Conservation (phyloP, 1,139 yeast species). For the Geotrichum phurueaensis region DNA sequence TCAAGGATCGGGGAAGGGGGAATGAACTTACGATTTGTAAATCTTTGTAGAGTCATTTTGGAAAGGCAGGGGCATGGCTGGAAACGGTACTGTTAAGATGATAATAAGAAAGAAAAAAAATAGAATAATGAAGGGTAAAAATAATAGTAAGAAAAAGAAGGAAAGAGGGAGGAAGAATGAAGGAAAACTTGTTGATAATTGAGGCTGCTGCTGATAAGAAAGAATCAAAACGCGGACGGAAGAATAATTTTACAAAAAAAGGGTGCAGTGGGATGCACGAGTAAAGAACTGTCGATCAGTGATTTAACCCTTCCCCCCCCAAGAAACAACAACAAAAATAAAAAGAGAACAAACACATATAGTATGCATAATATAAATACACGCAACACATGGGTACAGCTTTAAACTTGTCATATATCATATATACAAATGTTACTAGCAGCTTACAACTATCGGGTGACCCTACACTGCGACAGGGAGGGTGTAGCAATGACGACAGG, state of each 20-base stretch:
- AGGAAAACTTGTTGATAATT: not conserved
- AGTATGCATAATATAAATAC: no score
- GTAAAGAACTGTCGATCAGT: no score
- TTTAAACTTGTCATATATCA: no score
- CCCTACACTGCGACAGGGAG: no score
- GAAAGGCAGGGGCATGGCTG: slow-evolving; percentile 7
- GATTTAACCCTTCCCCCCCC: no score
- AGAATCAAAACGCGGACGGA: not conserved
- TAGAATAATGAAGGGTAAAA: not conserved
- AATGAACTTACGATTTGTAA: slow-evolving; percentile 21
- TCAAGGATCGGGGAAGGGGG: not conserved
- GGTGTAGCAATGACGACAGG: no score
- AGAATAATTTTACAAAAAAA: not conserved
- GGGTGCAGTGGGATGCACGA: no score
- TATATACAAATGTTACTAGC: no score
- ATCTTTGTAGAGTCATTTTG: slow-evolving; percentile 23
- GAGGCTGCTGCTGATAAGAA: not conserved
- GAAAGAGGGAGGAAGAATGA: not conserved
- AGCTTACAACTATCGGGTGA: no score
- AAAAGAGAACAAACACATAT: no score
- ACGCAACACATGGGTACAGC: no score
- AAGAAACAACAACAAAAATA: no score
- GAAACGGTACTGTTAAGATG: slow-evolving; percentile 1
- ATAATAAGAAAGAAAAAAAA: not conserved
- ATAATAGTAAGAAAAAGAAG: not conserved